These are phyloP conservation scores for Polygonum maritimum DNA, from an alignment of 148 eudicot genomes.

Conservation along the genomic window DNA sequence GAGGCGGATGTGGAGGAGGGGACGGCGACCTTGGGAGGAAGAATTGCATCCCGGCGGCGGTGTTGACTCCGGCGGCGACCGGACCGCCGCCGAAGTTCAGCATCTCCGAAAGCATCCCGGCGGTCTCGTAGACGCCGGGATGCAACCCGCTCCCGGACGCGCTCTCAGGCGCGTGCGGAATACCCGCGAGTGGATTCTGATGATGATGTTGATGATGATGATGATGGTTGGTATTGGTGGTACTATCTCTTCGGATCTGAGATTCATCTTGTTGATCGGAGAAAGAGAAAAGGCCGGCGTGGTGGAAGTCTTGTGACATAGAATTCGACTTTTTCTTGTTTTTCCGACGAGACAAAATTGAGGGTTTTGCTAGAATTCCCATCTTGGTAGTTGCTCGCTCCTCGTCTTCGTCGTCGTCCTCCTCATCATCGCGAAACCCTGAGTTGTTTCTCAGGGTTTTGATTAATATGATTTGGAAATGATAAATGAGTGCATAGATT, in stretches of 20 bases:
- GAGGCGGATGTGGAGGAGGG: constrained; percentile 13
- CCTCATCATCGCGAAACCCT: neutral
- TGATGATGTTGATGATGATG: neutral
- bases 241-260: neutral
- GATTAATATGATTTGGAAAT: too few relatives aligned
- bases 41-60: constrained; percentile 50
- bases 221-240: neutral
- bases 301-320: constrained; percentile 67
- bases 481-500: neutral
- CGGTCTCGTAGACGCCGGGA: constrained; percentile 18
- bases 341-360: neutral
- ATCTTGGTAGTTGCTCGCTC: neutral
- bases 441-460: too few relatives aligned
- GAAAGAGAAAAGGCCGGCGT: constrained; percentile 22
- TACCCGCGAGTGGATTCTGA: neutral
- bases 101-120: constrained; percentile 38
- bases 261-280: constrained; percentile 20
- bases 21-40: constrained; percentile 39
- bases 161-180: neutral
- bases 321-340: constrained; percentile 13
- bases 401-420: neutral
- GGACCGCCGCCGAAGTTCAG: constrained; percentile 21
- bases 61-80: neutral
- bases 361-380: neutral
- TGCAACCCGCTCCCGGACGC: neutral